Percentiles rank a stretch among this genome's conserved stretches.
phyloP scores from a whole-genome alignment of 2,329 filamentous ascomycete genomes.

The Fusarium denticulatum region DNA sequence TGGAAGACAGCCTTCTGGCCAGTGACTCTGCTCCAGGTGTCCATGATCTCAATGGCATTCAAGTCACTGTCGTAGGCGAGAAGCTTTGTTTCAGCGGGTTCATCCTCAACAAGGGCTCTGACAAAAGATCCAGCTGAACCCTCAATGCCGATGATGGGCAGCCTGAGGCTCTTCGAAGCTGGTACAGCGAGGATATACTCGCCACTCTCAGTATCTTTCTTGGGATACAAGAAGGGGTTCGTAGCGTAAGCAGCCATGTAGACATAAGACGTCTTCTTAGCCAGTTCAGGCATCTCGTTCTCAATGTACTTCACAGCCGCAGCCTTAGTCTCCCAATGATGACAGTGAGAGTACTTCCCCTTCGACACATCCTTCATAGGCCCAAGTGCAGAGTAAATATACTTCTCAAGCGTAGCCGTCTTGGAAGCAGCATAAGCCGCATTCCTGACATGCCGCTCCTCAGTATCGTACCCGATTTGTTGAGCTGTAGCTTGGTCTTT shows the following conservation, averaged over 20 bases:
- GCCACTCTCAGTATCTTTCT: constrained; percentile 40
- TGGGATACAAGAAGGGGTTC: constrained; percentile 38
- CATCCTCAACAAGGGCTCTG: constrained; percentile 53
- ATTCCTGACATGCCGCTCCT: constrained; percentile 62
- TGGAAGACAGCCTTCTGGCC: constrained; percentile 49
- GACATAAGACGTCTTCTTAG: constrained; percentile 50
- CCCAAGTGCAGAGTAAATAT: constrained; percentile 61
- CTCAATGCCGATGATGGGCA: constrained; percentile 54
- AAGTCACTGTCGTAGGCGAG: constrained; percentile 56
- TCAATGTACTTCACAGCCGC: constrained; percentile 57
- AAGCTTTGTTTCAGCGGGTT: constrained; percentile 52
- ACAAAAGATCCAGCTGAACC: constrained; percentile 57
- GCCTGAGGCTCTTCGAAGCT: constrained; percentile 18
- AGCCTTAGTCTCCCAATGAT: constrained; percentile 62
- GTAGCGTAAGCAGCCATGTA: constrained; percentile 39
- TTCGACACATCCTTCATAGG: constrained; percentile 55
- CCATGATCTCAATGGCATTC: constrained; percentile 46
- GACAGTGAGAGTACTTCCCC: constrained; percentile 55
- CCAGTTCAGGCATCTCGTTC: constrained; percentile 52
- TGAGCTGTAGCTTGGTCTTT: constrained; percentile 48
- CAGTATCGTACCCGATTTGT: constrained; percentile 55
- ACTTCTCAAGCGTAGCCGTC: constrained; percentile 52
- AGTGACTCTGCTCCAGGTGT: constrained; percentile 50
- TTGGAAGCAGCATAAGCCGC: constrained; percentile 61
- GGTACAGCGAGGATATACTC: constrained; percentile 49